Conservation (phyloP, 2,329 filamentous ascomycete genomes). For the Fusarium phyllophilum region DNA sequence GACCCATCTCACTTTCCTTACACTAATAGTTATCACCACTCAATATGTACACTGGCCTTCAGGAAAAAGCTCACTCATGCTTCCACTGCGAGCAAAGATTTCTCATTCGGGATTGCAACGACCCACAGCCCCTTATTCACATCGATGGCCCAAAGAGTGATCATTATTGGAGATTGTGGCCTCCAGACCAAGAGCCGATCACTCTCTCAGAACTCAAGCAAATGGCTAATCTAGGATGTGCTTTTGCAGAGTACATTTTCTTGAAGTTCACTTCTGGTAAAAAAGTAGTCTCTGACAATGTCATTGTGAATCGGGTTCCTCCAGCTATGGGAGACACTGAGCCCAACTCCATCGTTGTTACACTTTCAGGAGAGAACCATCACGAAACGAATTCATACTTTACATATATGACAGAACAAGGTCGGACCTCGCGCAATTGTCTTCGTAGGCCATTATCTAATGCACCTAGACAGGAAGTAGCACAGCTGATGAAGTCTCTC, state of each 20-base stretch:
- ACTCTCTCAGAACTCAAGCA: not conserved
- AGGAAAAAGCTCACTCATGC: not conserved
- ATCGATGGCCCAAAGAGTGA: not conserved
- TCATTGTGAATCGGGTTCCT: not conserved
- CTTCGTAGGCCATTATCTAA: not conserved
- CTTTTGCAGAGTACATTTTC: not conserved
- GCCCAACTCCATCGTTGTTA: not conserved
- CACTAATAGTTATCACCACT: not conserved
- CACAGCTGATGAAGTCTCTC: not conserved
- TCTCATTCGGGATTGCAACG: not conserved
- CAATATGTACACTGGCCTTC: not conserved
- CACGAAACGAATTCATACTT: not conserved
- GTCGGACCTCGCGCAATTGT: not conserved
- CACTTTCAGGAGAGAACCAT: not conserved
- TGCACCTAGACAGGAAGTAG: not conserved
- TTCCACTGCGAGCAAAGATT: not conserved
- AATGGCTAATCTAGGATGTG: not conserved
- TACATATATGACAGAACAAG: not conserved
- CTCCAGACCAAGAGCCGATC: not conserved
- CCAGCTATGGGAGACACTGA: not conserved
- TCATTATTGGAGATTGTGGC: not conserved
- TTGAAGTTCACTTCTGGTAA: not conserved
- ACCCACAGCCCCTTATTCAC: not conserved
- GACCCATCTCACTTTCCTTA: not conserved
- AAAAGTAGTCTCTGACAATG: not conserved